Evolutionary conservation across 1,139 yeast species (phyloP), one percentile per base, ranked within the genome.

Genomic region (Maudiozyma humilis): DNA sequence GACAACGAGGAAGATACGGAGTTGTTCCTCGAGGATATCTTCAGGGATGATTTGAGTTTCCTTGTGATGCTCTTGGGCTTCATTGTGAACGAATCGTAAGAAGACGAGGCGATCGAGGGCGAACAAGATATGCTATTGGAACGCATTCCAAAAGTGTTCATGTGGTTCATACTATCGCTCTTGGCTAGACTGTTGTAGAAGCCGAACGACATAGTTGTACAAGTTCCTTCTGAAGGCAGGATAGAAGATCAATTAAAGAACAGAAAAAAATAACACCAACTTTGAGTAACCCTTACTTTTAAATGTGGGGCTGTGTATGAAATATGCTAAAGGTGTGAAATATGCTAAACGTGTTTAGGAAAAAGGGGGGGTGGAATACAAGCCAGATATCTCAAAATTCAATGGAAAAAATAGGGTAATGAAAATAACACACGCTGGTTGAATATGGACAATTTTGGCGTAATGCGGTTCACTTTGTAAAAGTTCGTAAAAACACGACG

Each of bases 11-110:
- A 42, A 19, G 32, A 25, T 10, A 41, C 19, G 4, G 51, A 48
- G 19, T 30, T 45, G 20, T 57, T 49, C 15, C 50, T 44, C 14
- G 50, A 37, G n/a, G 51, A 41, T 34, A 54, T 42, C 43, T 58
- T 58, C 35, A 58, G 41, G 12, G 62, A 57, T 16, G 61, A 52
- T 42, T 56, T 56, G 23, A 57, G 43, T 32, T 49, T 52, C 32
- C 48, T 23, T 23, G 27, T 36, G 29, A 25, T 17, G 27, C 16
- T n/a, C 29, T 20, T 35, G n/a, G 38, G 38, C 27, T 35, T 35
- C 13, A 36, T 32, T 17, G 35, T 32, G 20, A 30, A 38, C 8
- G 38, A 35, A 18, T 18, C 15, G 19, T 34, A 14, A 15, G 38
- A 10, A 10, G 35, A 32, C 12, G 17, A 32, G 5, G 35, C 14